Base-by-base conservation (phyloP, 768 basidiomycete species). In the Suillus sp. region DNA sequence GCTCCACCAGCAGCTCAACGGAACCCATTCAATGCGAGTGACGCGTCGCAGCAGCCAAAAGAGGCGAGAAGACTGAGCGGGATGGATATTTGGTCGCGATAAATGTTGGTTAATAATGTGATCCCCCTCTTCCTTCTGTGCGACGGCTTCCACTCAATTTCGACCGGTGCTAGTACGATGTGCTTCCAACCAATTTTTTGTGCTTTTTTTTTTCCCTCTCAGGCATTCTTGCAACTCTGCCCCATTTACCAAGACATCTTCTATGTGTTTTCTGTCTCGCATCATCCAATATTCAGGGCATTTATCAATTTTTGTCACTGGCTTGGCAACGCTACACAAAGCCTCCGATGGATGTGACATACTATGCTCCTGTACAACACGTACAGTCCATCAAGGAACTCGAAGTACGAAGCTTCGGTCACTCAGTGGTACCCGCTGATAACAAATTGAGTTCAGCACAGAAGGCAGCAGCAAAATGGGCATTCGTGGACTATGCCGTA, bases 41-140 rank as follows among this genome's bases (percentile, higher is more conserved):
- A 77, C 4, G 70, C 76, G 11, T 66, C 73, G 13, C 80, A 80
- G 34, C 77, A 78, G 27, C 70, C 78, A 53, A 88, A 88, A 77
- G 88, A 90, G 63, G 74, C 74, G 42, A 78, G 88, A 73, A 81
- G 88, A 72, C 76, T 83, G 63, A 87, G 84, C 64, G 85, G 84
- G 62, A 86, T 89, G 83, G 90, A 92, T 74, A 73, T 84, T 59
- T 93, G 91, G 90, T 85, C 86, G 67, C 85, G 90, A 82, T 91
- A 79, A 87, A 64, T 62, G 51, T 22, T 43, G 42, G 37, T 47
- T 54, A 64, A 59, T 58, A 47, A 56, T 64, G 65, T 62, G 60
- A 67, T 64, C 61, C 60, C 37, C 14, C 16, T 42, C 27, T 60
- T 62, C 60, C 53, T 63, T 68, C 64, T 53, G 38, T 18, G 58